Base-by-base conservation (phyloP, 108 stramenopile genomes). In the Parietichytrium sp. region DNA sequence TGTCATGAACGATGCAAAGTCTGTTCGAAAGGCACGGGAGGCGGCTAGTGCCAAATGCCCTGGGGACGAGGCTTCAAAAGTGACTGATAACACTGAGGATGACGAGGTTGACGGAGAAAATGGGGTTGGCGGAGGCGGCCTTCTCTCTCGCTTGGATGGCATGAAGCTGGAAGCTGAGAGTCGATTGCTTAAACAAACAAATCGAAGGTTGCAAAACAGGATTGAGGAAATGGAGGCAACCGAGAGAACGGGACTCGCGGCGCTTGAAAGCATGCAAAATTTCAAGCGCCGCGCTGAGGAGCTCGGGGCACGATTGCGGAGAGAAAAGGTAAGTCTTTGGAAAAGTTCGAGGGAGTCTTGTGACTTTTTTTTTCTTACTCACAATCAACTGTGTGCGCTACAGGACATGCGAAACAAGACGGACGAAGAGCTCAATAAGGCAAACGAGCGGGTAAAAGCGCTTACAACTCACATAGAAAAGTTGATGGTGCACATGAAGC, bases 391-490 rank as follows among this genome's bases (percentile, higher is more conserved):
- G n/a, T n/a, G n/a, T n/a, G n/a, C n/a, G n/a, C n/a, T n/a, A n/a
- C n/a, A 81, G 54, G 86, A 86, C 20, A 36, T 81, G 25, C 49
- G 83, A 18, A 38, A 16, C 3, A 36, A 51, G 61, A 38, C 80
- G 3, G 31, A 52, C 25, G 31, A 18, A 10, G 72, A 85, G 4
- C 54, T 84, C 4, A 25, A n/a, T 23, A 52, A 27, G 27, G 54
- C 84, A 45, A 84, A 81, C 49, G 83, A 83, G 16, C 81, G 91
- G 83, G 84, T 92, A 3, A 86, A 84, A 30, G 89, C 87, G 29
- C 77, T 93, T 26, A 78, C 85, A 52, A 90, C 91, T 12, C 93
- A 92, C 86, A 88, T 92, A 50, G 91, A 91, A 61, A 93, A 92
- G 89, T 79, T 93, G 12, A 90, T 91, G 89, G 42, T 91, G 4